Evolutionary conservation across 495 filamentous ascomycete species (phyloP).

Genomic region (Ramalina intermedia): DNA sequence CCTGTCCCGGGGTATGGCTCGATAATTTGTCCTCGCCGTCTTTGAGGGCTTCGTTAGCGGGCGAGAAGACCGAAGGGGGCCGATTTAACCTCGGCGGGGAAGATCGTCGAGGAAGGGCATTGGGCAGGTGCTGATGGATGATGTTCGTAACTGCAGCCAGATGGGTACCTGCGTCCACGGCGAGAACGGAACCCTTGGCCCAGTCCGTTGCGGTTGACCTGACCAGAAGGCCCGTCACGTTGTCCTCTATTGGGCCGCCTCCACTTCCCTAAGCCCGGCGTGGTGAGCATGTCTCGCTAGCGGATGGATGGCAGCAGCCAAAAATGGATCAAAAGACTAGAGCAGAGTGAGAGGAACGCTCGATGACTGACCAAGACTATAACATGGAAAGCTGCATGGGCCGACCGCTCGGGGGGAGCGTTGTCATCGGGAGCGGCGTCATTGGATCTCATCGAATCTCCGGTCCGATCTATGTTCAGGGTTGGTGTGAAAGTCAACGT

Average conservation of each 20-base stretch:
- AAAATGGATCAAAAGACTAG: background rate
- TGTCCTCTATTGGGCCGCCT: slow-evolving; percentile 79
- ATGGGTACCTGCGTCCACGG: slow-evolving; percentile 86
- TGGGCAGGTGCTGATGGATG: slow-evolving; percentile 38
- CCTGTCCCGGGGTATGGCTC: background rate
- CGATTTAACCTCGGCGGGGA: background rate
- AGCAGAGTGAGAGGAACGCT: background rate
- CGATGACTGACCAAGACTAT: slow-evolving; percentile 59
- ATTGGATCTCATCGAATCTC: slow-evolving; percentile 15
- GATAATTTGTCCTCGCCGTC: background rate
- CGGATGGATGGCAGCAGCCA: background rate
- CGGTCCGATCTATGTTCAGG: too few species aligned
- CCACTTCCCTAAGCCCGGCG: slow-evolving; percentile 55
- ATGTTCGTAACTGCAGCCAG: slow-evolving; percentile 68
- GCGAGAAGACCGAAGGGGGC: slow-evolving; percentile 4
- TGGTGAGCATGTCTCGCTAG: slow-evolving; percentile 12
- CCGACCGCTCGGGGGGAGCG: slow-evolving; percentile 2
- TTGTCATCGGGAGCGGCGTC: slow-evolving; percentile 10
- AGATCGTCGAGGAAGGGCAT: slow-evolving; percentile 1
- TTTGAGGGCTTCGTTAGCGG: background rate
- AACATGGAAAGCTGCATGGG: slow-evolving; percentile 51
- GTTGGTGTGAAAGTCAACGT: too few species aligned
- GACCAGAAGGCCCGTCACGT: slow-evolving; percentile 77
- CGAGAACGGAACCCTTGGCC: slow-evolving; percentile 65
- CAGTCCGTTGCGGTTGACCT: slow-evolving; percentile 66